phyloP scores from a whole-genome alignment of 2,329 filamentous ascomycete species.

The Claviceps monticola region DNA sequence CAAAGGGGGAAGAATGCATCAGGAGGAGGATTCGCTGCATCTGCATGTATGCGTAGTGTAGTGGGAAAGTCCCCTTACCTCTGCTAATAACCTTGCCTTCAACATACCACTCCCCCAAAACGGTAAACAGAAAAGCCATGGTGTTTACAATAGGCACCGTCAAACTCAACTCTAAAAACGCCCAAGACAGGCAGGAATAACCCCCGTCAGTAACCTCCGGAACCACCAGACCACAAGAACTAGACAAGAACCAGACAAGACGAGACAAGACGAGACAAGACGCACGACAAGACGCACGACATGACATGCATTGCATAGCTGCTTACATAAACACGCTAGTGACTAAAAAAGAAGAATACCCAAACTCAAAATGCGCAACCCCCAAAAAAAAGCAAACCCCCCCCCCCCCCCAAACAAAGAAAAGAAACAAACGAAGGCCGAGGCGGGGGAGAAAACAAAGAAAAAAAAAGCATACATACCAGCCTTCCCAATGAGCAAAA shows the following conservation, averaged over 20 bases:
- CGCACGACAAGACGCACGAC: no score
- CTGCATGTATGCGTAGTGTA: background rate
- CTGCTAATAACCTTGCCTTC: constrained; percentile 80
- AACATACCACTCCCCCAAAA: constrained; percentile 88
- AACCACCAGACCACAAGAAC: background rate
- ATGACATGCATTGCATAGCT: no score
- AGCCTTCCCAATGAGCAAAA: constrained; percentile 80
- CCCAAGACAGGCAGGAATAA: no score
- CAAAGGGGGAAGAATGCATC: no score
- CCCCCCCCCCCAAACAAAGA: no score
- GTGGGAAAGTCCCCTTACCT: constrained; percentile 32
- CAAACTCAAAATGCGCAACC: background rate
- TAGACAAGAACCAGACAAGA: background rate
- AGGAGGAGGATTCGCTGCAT: no score
- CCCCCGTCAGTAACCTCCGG: background rate
- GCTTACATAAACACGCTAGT: no score
- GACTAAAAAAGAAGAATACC: no score
- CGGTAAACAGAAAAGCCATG: constrained; percentile 88
- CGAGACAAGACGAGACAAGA: no score
- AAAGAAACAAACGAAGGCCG: background rate
- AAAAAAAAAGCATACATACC: constrained; percentile 40
- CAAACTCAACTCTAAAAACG: constrained; percentile 60
- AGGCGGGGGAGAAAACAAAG: background rate
- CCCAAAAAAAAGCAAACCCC: background rate
- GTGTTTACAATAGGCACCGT: constrained; percentile 94